phyloP scores from a whole-genome alignment of 148 eudicot genomes.

The Rhododendron molle region DNA sequence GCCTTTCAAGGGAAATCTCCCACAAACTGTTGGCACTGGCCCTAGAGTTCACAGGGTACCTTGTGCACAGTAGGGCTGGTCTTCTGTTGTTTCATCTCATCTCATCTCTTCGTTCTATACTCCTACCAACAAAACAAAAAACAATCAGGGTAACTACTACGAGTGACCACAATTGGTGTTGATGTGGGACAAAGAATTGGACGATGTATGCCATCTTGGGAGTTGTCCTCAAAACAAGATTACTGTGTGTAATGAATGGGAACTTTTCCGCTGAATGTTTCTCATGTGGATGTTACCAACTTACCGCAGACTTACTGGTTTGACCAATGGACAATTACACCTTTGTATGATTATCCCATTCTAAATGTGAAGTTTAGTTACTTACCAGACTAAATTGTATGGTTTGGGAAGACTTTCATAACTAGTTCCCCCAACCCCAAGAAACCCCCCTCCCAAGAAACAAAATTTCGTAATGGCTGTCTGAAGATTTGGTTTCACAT shows the following conservation, averaged over 20 bases:
- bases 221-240: not conserved
- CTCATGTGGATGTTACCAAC: not conserved
- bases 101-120: not conserved
- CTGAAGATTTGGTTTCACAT: not conserved
- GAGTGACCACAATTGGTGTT: not conserved
- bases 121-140: not conserved
- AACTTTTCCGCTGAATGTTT: not conserved
- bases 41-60: conserved; percentile 1
- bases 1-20: not conserved
- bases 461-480: not conserved
- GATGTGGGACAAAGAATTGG: not conserved
- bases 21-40: not conserved
- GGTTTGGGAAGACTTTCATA: not conserved
- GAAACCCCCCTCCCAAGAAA: not conserved
- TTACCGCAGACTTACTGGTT: not conserved
- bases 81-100: not conserved
- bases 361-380: not conserved
- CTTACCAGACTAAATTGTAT: not conserved
- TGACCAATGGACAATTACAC: not conserved
- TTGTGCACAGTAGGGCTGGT: conserved; percentile 2
- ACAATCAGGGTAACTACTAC: not conserved
- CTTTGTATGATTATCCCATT: not conserved
- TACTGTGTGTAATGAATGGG: not conserved
- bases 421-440: not conserved
- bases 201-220: not conserved